A percentile compares a stretch with the other conserved stretches of the same genome.
Evolutionary conservation across 495 filamentous ascomycete species (phyloP).

Genomic region (Penicillium odoratum): DNA sequence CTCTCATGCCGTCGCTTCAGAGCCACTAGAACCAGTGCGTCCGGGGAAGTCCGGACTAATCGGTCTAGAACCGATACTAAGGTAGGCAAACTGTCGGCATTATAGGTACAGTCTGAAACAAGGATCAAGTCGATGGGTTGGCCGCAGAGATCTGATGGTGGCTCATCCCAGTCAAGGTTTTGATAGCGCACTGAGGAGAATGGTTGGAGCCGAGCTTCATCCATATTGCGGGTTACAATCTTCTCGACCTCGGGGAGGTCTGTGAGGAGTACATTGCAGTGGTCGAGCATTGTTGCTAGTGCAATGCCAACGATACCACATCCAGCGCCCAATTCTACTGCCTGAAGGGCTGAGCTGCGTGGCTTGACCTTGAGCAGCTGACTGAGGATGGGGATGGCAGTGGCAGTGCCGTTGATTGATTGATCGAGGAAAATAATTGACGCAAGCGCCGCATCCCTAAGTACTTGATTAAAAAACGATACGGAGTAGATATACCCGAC

Average conservation of each 20-base stretch:
- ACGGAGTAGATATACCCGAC: not conserved
- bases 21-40: slow-evolving; percentile 65
- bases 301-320: slow-evolving; percentile 83
- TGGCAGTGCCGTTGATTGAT: slow-evolving; percentile 14
- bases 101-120: slow-evolving; percentile 94
- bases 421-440: slow-evolving; percentile 47
- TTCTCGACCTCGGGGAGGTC: slow-evolving; percentile 79
- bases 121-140: slow-evolving; percentile 68
- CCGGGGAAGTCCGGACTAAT: slow-evolving; percentile 51
- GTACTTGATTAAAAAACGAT: not conserved
- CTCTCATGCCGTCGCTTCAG: slow-evolving; percentile 85
- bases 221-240: slow-evolving; percentile 57
- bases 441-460: slow-evolving; percentile 69
- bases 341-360: slow-evolving; percentile 41
- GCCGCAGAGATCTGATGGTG: slow-evolving; percentile 39
- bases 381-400: slow-evolving; percentile 27
- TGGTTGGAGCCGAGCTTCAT: slow-evolving; percentile 37
- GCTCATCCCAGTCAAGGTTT: slow-evolving; percentile 74
- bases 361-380: slow-evolving; percentile 31
- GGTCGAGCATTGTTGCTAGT: slow-evolving; percentile 58
- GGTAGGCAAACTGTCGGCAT: slow-evolving; percentile 73
- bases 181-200: slow-evolving; percentile 53
- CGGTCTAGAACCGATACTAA: slow-evolving; percentile 68
- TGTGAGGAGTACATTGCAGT: slow-evolving; percentile 67
- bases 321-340: slow-evolving; percentile 80